Evolutionary conservation across 1,284 basidiomycete genomes (phyloP), one percentile per base, ranked within the genome.

Genomic region (Trichosporon asahii): DNA sequence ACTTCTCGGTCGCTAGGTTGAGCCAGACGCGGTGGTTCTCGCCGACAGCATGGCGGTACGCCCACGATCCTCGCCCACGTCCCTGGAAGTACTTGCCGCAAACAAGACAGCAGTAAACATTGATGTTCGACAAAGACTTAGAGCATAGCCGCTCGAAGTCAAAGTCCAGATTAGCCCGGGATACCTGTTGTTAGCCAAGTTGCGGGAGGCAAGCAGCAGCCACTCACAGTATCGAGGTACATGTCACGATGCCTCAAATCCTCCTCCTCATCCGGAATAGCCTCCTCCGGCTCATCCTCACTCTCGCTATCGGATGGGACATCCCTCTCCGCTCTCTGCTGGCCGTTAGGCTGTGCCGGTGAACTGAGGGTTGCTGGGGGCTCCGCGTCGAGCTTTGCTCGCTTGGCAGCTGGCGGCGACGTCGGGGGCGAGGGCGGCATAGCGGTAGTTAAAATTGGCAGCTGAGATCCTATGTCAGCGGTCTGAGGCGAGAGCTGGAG

Each of bases 31-130:
- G 94, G 82, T 99, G 96, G 82, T 96, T 95, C 72, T 98, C 94
- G 77, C 97, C 93, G 75, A 99, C 97, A 46, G 94, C 93, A 85
- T 99, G 97, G 12, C 94, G 89, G 84, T 97, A 99, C 29, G 97
- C 97, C 81, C 94, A 95, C 66, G 94, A 95, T 60, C 88, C 92
- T 73, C 90, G 90, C 21, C 97, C 95, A 76, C 97, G 88, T 4
- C 97, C 97, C 86, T 99, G 97, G 79, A 98, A 99, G 85, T 98
- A 99, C 84, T 97, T 98, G 68, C 97, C 97, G 81, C 95, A 98
- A 12, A 99, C 95, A 64, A 99, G 89, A 80, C 97, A 99, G 25
- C 94, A 94, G 79, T 99, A 99, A 73, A 93, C 92, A 83, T 99
- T 97, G 87, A 98, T 95, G 83, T 98, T 97, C 33, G 93, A 93